A percentile compares a stretch with the other conserved stretches of the same genome.
These are phyloP conservation scores for Phytophthora cactorum DNA, from an alignment of 352 stramenopile species.

Conservation along the genomic window DNA sequence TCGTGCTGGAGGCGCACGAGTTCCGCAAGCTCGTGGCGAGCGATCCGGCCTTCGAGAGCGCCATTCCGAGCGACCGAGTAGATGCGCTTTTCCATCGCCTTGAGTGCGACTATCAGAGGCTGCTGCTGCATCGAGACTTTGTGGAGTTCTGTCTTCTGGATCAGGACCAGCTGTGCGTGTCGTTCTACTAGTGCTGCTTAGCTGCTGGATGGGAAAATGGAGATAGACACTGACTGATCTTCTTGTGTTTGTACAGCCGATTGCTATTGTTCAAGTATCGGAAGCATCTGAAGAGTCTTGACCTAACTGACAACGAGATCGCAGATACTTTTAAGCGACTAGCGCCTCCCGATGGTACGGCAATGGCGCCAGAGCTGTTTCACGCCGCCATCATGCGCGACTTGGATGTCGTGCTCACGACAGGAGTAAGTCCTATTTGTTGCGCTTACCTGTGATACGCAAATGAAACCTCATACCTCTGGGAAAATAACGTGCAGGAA, in stretches of 20 bases:
- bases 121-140: conserved; percentile 74
- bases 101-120: conserved; percentile 54
- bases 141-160: conserved; percentile 86
- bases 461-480: neutral
- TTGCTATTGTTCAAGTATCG: conserved; percentile 83
- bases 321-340: conserved; percentile 76
- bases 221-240: neutral
- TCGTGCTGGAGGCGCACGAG: conserved; percentile 70
- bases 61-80: conserved; percentile 72
- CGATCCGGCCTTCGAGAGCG: conserved; percentile 75
- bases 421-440: conserved; percentile 49
- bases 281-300: conserved; percentile 59
- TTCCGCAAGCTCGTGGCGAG: conserved; percentile 83
- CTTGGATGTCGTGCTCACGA: conserved; percentile 81
- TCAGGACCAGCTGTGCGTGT: conserved; percentile 74
- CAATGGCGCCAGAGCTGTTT: conserved; percentile 64
- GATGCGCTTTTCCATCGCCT: conserved; percentile 82
- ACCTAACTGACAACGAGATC: conserved; percentile 81
- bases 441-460: neutral
- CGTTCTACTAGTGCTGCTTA: neutral
- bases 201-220: neutral
- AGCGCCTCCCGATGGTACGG: conserved; percentile 36
- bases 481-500: conserved; percentile 43
- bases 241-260: conserved; percentile 39
- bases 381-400: conserved; percentile 69